These are phyloP conservation scores for Brettanomyces anomalus DNA, from an alignment of 805 yeast genomes.

Conservation along the genomic window DNA sequence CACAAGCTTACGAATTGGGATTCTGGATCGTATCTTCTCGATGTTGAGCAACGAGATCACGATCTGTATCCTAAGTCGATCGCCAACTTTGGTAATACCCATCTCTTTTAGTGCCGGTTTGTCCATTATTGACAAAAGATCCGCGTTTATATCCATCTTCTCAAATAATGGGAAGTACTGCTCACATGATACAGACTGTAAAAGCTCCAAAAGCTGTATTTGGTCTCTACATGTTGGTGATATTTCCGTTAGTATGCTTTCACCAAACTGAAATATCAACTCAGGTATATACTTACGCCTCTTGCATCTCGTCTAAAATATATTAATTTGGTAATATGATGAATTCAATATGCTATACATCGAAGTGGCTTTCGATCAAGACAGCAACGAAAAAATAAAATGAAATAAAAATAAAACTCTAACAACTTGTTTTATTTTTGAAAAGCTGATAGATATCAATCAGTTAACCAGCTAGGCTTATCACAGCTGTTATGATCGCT, in stretches of 20 bases:
- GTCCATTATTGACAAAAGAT: constrained; percentile 53
- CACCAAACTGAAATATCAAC: no score
- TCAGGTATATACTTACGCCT: no score
- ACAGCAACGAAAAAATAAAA: no score
- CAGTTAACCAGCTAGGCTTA: no score
- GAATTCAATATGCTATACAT: no score
- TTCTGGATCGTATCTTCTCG: constrained; percentile 17
- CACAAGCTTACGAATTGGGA: constrained; percentile 14
- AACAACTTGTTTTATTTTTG: no score
- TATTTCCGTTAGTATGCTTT: neutral
- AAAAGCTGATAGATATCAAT: no score
- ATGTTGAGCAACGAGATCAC: constrained; percentile 42
- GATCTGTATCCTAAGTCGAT: constrained; percentile 59
- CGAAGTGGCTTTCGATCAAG: no score
- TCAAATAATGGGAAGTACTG: constrained; percentile 18
- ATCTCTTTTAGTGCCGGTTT: constrained; percentile 56
- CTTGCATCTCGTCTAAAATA: no score
- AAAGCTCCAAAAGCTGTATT: neutral
- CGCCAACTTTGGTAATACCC: constrained; percentile 76
- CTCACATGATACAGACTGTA: constrained; percentile 18
- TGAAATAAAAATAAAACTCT: no score
- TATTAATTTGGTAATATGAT: no score
- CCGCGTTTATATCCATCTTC: constrained; percentile 48
- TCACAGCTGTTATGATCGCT: no score
- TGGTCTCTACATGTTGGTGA: neutral